Evolutionary conservation across 2,329 filamentous ascomycete species (phyloP), one percentile per base, ranked within the genome.

Genomic region (Stagonosporopsis rhizophila): DNA sequence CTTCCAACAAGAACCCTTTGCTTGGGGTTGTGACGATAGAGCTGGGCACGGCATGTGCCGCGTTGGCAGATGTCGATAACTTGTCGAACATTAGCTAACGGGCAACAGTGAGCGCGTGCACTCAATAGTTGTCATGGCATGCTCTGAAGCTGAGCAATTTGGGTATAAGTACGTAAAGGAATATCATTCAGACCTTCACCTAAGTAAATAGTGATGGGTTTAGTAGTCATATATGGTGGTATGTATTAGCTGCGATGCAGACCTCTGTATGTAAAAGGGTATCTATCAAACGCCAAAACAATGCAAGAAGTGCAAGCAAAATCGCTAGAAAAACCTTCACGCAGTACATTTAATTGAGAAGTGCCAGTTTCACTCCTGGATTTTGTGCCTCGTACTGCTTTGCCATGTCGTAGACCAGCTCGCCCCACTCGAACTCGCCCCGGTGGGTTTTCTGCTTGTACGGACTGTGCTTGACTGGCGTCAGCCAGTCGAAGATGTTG

Each of bases 381-480:
- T 70, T 61, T 23, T 67, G 62, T 37, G 55, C 54, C 34, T 72
- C 61, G 40, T 69, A 72, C 35, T 66, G 62, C 32, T 34, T 57
- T 23, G 67, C 69, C 68, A 74, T 68, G 20, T 70, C 68, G 41
- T 64, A 61, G 8, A 94, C 80, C 3, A 86, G 79, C 4, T 82
- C 82, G 0, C 89, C 89, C 67, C 90, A 79, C 14, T 83, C 81
- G 70, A 89, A 96, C 54, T 90, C 85, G 66, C 89, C 88, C 59
- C 84, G 82, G 56, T 81, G 80, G 62, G 81, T 83, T 42, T 86
- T 86, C 66, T 93, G 89, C 49, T 85, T 83, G 73, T 90, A 94
- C 0, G 94, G 94, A 4, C 90, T 92, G 56, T 85, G 82, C 53
- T 81, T 85, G 30, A 96, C 73, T 0, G 94, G 94, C 1, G 96